Conservation (phyloP, 2,329 filamentous ascomycete genomes). For the Fonsecaea pugnacius region DNA sequence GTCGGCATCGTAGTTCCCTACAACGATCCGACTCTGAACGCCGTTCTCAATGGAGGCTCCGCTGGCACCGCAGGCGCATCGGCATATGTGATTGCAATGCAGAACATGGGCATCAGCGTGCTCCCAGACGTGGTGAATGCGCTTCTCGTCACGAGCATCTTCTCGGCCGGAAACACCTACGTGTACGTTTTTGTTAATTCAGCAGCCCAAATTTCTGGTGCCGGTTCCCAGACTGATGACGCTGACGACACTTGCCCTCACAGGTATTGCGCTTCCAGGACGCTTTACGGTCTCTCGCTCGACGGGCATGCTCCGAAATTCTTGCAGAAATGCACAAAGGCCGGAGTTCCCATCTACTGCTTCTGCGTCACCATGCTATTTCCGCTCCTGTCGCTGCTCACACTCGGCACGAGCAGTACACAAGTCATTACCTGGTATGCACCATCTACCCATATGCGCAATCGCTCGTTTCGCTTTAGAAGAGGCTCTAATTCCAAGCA, state of each 20-base stretch:
- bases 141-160: constrained; percentile 58
- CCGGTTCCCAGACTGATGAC: not conserved
- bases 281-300: constrained; percentile 58
- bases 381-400: constrained; percentile 59
- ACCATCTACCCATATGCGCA: not conserved
- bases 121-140: constrained; percentile 65
- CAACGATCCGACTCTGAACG: constrained; percentile 61
- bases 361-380: constrained; percentile 60
- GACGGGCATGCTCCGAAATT: constrained; percentile 60
- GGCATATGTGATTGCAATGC: constrained; percentile 67
- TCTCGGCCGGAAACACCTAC: constrained; percentile 62
- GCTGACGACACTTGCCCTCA: too few relatives aligned
- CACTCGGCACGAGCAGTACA: constrained; percentile 54
- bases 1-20: constrained; percentile 72
- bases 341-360: constrained; percentile 65
- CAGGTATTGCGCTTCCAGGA: constrained; percentile 57
- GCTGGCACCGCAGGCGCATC: constrained; percentile 59
- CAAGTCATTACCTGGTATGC: constrained; percentile 59
- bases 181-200: constrained; percentile 36
- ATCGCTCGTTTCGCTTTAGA: not conserved
- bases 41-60: constrained; percentile 50
- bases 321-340: constrained; percentile 62
- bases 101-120: constrained; percentile 57
- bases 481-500: not conserved
- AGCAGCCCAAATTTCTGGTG: not conserved